Evolutionary conservation across 1,284 basidiomycete genomes (phyloP).

Genomic region (Apiotrichum mycotoxinovorans): DNA sequence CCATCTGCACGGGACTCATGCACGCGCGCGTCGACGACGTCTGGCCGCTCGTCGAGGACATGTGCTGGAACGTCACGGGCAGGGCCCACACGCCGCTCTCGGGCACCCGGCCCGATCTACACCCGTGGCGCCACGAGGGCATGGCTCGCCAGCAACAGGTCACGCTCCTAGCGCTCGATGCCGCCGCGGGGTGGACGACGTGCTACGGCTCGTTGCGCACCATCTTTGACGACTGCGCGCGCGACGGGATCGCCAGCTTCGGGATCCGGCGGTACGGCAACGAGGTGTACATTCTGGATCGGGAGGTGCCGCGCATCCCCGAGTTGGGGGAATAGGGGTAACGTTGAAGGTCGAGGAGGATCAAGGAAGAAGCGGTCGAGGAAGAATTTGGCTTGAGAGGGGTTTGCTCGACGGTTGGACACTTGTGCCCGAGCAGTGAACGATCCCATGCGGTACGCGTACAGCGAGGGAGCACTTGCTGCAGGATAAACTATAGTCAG

Average conservation of each 20-base stretch:
- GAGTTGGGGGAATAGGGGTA: background rate
- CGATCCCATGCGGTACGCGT: too few species aligned
- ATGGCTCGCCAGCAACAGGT: background rate
- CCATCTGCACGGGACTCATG: background rate
- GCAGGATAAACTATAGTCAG: too few species aligned
- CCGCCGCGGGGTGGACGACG: background rate
- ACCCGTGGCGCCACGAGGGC: background rate
- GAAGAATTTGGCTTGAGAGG: too few species aligned
- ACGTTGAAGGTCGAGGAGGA: too few species aligned
- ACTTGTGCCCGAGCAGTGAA: too few species aligned
- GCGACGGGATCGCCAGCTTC: background rate
- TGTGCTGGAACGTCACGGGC: background rate
- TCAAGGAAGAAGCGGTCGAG: too few species aligned
- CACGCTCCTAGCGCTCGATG: background rate
- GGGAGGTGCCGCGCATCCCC: background rate
- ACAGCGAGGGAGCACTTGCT: too few species aligned
- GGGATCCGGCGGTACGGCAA: background rate
- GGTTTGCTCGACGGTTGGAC: too few species aligned
- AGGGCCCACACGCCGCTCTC: background rate
- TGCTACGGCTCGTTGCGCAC: background rate
- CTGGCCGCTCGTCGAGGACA: background rate
- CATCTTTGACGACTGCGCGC: background rate
- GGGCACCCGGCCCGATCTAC: background rate
- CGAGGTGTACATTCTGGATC: background rate
- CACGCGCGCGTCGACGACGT: background rate